Evolutionary conservation across 1,284 basidiomycete species (phyloP).

Genomic region (Omphalotus olearius): DNA sequence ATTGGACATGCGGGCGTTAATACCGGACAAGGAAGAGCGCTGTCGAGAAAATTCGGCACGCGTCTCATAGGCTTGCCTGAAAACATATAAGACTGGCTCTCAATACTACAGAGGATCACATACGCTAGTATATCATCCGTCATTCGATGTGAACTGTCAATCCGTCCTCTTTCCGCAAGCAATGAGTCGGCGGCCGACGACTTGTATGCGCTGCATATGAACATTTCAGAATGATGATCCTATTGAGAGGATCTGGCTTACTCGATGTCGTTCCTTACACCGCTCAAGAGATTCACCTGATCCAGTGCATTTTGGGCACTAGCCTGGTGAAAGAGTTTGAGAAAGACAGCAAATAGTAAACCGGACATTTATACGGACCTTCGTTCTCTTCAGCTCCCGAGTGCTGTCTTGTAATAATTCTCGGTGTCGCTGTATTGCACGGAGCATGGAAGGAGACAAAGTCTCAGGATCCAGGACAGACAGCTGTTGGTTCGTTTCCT

Average conservation of each 20-base stretch:
- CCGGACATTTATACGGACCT: constrained; percentile 41
- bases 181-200: constrained; percentile 85
- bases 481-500: constrained; percentile 79
- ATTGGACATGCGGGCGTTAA: constrained; percentile 80
- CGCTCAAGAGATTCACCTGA: constrained; percentile 82
- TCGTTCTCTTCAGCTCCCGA: constrained; percentile 80
- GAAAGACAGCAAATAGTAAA: not conserved
- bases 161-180: constrained; percentile 81
- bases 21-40: constrained; percentile 66
- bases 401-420: constrained; percentile 89
- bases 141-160: constrained; percentile 94
- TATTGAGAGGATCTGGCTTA: constrained; percentile 33
- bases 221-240: constrained; percentile 1
- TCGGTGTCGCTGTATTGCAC: constrained; percentile 86
- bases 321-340: constrained; percentile 35
- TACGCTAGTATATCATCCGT: constrained; percentile 90
- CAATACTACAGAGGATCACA: constrained; percentile 22
- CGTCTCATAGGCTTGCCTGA: constrained; percentile 95
- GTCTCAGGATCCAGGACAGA: constrained; percentile 68
- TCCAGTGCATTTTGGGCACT: constrained; percentile 85
- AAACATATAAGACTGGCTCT: constrained; percentile 7
- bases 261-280: constrained; percentile 96
- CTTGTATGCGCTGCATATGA: constrained; percentile 72
- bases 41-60: constrained; percentile 93
- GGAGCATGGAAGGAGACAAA: constrained; percentile 81